Base-by-base conservation (phyloP, 2,329 filamentous ascomycete genomes). In the Curvularia sp. region DNA sequence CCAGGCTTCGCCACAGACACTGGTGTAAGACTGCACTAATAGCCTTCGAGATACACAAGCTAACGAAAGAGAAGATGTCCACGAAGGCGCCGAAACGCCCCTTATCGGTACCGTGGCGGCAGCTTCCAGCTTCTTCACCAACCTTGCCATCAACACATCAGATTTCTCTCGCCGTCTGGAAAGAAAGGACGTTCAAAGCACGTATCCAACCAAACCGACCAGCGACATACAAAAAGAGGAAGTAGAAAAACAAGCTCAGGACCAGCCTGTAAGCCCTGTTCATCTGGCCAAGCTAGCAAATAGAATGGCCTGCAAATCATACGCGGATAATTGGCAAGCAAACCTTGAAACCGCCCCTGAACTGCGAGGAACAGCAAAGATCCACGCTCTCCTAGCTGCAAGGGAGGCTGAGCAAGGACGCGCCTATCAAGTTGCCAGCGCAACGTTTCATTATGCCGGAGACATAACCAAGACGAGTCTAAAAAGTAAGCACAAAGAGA, bases 31-130 rank as follows among this genome's bases (percentile, higher is more conserved):
- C 18, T 5, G 30, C 8, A 27, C 3, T 12, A 13, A 5, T 12
- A 18, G 15, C 3, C 8, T 10, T 4, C 8, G 1, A 34, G 15
- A 25, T 19, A 9, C 8, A 6, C 18, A 13, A 19, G 43, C 60
- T 67, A 34, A 67, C 34, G 3, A 25, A 0, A 9, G 4, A 6
- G 4, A 7, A 67, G 64, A 68, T 38, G 55, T 62, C 32, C 60
- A 69, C 21, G 61, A 69, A 49, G 65, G 65, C 5, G 67, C 65
- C 1, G 65, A 68, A 56, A 38, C 48, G 0, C 64, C 65, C 2
- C 7, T 57, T 0, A 48, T 60, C 3, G 67, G 65, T 30, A 51
- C 43, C 0, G 27, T 63, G 34, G 67, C 64, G 38, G 65, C 64
- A 9, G 55, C 62, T 0, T 49, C 57, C 28, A 62, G 60, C 1